Evolutionary conservation across 1,139 yeast species (phyloP), one percentile per base, ranked within the genome.

Genomic region (Keqinozyma sinolaborantium): DNA sequence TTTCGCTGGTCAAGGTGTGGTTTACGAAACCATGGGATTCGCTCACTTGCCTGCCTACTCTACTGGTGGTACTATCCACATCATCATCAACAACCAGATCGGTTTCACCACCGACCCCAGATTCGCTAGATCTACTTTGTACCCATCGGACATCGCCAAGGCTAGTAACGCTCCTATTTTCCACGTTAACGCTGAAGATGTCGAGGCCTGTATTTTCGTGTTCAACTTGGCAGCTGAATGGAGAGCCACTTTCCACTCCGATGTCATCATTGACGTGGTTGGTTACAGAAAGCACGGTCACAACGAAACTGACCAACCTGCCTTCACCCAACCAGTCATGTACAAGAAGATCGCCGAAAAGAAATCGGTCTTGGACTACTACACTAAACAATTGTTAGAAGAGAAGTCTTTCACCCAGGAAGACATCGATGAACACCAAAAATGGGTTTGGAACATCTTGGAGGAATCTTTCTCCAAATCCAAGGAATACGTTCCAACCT

Each of bases 51-150:
- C 97, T 45, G 95, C 92, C 44, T 92, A 87, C 69, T 80, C 96
- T 35, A 90, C 97, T 32, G 99, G 99, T 71, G 99, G 99, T 76
- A 88, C 97, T 35, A 74, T 92, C 46, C 98, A 92, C 64, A 78
- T 92, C 47, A 90, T 92, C 54, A 88, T 92, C 45, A 94, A 94
- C 68, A 92, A 92, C 71, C 99, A 92, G 75, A 92, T 92, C 60
- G 99, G 99, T 64, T 92, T 92, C 78, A 92, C 99, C 45, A 92
- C 99, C 32, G 97, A 92, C 62, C 98, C 99, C 48, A 78, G 96
- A 70, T 84, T 84, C 54, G 90, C 97, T 23, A 83, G 99, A 72
- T 92, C 98, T 21, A 92, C 98, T 30, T 92, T 95, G 53, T 94
- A 92, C 64, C 97, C 98, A 51, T 85, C 97, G 15, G 99, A 92